Percentiles rank a stretch among this genome's conserved stretches.
Evolutionary conservation across 2,329 filamentous ascomycete species (phyloP).

Genomic region (Claviceps digitariae): DNA sequence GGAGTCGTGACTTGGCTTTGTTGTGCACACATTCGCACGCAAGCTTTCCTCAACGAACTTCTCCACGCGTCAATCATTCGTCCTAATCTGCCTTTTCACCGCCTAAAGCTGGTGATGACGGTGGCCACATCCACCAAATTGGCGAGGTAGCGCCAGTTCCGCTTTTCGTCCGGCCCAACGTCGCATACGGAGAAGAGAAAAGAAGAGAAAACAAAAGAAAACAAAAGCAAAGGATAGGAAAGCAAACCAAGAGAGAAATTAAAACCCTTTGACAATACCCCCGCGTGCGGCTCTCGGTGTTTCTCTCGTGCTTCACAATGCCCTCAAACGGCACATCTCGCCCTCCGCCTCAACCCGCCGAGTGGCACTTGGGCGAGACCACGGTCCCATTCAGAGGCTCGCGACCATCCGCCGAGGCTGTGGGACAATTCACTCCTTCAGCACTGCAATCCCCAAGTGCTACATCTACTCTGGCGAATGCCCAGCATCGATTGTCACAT

Average conservation of each 20-base stretch:
- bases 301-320: slow-evolving; percentile 5
- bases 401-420: slow-evolving; percentile 1
- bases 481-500: slow-evolving; percentile 16
- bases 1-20: neutral
- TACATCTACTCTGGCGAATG: slow-evolving; percentile 4
- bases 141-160: slow-evolving; percentile 3
- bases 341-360: neutral
- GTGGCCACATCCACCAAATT: neutral
- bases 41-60: neutral
- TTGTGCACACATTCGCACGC: neutral
- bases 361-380: slow-evolving; percentile 7
- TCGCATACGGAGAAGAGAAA: neutral
- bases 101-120: slow-evolving; percentile 5
- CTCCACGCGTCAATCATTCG: neutral
- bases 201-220: neutral
- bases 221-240: neutral
- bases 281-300: neutral
- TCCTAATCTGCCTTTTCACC: slow-evolving; percentile 1
- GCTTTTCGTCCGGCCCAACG: neutral
- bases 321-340: slow-evolving; percentile 7
- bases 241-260: neutral
- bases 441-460: neutral
- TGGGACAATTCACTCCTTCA: neutral
- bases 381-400: slow-evolving; percentile 4
- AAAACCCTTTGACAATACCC: neutral